Evolutionary conservation across 768 basidiomycete genomes (phyloP), one percentile per base, ranked within the genome.

Genomic region (Amanita polypyramis): DNA sequence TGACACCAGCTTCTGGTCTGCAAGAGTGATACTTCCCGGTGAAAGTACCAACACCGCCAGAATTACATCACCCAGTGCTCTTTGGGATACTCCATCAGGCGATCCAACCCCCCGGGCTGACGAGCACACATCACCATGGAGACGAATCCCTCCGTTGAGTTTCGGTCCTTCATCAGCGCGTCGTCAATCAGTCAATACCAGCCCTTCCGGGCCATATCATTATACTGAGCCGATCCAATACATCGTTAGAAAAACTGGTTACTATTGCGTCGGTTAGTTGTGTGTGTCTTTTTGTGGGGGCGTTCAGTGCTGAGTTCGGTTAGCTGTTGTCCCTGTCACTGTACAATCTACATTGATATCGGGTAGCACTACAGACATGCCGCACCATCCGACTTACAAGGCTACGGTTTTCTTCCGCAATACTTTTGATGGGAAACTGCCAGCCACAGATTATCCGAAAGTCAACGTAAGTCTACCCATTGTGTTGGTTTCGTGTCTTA

Each of bases 361-460:
- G 25, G 70, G 69, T 52, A 67, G 71, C 19, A 55, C 66, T 43
- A 72, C 76, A 51, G 75, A 78, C 58, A 64, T 77, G 53, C 69
- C 78, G 23, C 74, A 67, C 42, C 93, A 96, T 58, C 83, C 92
- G 20, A 70, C 74, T 15, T 97, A 92, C 63, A 67, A 71, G 8
- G 94, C 92, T 11, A 66, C 70, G 29, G 85, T 97, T 32, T 68
- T 86, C 39, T 98, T 99, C 72, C 76, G 74, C 56, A 97, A 96
- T 63, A 79, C 74, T 2, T 97, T 97, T 59, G 70, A 84, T 21
- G 96, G 96, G 15, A 79, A 86, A 60, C 72, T 99, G 17, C 78
- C 95, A 10, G 93, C 94, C 5, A 77, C 87, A 4, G 96, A 99
- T 62, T 96, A 97, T 64, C 96, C 96, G 9, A 98, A 98, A 79